Conservation (phyloP, 345 rosid genomes). For the Arabis alpina region DNA sequence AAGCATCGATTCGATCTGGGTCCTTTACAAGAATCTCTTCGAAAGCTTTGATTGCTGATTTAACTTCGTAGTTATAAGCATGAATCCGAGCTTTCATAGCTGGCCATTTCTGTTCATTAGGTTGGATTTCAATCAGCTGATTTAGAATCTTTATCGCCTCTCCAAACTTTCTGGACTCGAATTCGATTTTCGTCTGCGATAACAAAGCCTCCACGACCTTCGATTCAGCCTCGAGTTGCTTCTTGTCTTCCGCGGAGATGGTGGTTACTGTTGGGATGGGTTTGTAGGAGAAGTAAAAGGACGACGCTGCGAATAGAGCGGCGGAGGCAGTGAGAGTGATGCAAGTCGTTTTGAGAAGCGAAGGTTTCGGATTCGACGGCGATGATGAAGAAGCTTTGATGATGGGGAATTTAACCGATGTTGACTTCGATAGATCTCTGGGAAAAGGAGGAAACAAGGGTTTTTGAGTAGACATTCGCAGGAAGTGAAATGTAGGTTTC, state of each 20-base stretch:
- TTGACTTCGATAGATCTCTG: constrained; percentile 26
- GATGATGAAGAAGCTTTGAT: constrained; percentile 54
- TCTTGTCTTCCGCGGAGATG: constrained; percentile 53
- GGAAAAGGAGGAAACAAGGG: constrained; percentile 20
- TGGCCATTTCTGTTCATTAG: no score
- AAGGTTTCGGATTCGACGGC: constrained; percentile 28
- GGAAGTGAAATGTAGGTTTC: no score
- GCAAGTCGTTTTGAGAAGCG: constrained; percentile 52
- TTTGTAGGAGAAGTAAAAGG: constrained; percentile 38
- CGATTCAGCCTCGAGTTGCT: constrained; percentile 45
- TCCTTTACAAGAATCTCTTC: constrained; percentile 66
- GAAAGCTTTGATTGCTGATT: constrained; percentile 54
- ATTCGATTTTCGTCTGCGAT: constrained; percentile 59
- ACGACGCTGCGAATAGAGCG: constrained; percentile 44
- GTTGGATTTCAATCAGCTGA: no score
- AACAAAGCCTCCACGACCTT: constrained; percentile 52
- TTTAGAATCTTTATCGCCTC: no score
- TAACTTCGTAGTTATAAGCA: constrained; percentile 52
- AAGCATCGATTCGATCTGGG: constrained; percentile 71
- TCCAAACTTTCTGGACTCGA: constrained; percentile 58
- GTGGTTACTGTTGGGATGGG: constrained; percentile 38
- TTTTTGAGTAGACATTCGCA: constrained; percentile 41
- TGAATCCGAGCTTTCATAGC: constrained; percentile 65
- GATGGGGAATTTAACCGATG: constrained; percentile 36
- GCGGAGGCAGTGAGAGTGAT: constrained; percentile 60